These are phyloP conservation scores for Yamadazyma triangularis DNA, from an alignment of 1,139 yeast species.

Conservation along the genomic window DNA sequence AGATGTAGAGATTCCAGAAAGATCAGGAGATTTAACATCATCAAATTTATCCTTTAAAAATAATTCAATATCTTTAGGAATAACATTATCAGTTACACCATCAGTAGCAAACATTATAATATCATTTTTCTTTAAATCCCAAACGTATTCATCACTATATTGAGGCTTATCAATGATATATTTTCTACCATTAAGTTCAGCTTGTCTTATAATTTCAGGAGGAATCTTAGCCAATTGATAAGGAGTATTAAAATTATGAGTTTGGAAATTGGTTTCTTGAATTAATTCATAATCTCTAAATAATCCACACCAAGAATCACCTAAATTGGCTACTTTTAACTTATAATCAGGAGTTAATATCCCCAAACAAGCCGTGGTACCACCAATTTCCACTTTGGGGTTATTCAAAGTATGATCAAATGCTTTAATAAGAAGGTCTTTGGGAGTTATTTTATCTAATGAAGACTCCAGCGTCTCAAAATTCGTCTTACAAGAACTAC, in stretches of 20 bases:
- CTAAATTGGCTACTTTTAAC: constrained; percentile 72
- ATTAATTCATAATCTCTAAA: constrained; percentile 64
- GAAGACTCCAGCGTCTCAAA: constrained; percentile 19
- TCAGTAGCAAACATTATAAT: constrained; percentile 85
- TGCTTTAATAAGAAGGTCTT: constrained; percentile 49
- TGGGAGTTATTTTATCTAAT: constrained; percentile 28
- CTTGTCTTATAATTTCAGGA: constrained; percentile 48
- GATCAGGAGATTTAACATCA: constrained; percentile 13
- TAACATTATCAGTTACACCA: constrained; percentile 87
- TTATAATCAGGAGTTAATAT: constrained; percentile 50
- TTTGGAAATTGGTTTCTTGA: constrained; percentile 70
- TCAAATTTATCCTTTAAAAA: constrained; percentile 46
- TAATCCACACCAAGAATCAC: constrained; percentile 94
- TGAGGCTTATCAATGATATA: constrained; percentile 55
- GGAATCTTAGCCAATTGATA: constrained; percentile 89
- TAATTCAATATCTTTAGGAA: constrained; percentile 65
- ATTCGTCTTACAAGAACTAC: constrained; percentile 32
- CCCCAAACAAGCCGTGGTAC: constrained; percentile 93
- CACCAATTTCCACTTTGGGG: constrained; percentile 77
- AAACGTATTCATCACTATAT: constrained; percentile 46
- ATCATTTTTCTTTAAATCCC: constrained; percentile 62
- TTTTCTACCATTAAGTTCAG: constrained; percentile 52
- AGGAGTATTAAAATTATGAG: constrained; percentile 89
- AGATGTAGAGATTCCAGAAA: constrained; percentile 42
- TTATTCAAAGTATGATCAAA: constrained; percentile 49